Evolutionary conservation across 83 land plant genomes (phyloP).

Genomic region (Thuja plicata): DNA sequence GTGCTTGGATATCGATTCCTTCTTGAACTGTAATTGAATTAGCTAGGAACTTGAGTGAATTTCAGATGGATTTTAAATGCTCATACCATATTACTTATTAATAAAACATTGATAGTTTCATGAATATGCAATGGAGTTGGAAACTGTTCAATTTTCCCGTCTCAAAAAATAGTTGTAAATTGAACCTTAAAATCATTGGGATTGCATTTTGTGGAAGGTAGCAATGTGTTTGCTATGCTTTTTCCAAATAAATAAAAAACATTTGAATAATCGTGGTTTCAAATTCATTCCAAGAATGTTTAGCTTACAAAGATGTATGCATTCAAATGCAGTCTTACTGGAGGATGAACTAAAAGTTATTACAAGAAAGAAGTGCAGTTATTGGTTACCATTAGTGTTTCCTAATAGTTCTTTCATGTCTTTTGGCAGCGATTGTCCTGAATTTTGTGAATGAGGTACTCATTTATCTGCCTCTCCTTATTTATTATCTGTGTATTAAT

Average conservation of each 20-base stretch:
- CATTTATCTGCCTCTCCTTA: background rate
- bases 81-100: background rate
- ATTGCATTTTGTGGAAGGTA: background rate
- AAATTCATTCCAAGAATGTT: background rate
- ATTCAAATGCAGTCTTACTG: background rate
- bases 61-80: background rate
- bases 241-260: background rate
- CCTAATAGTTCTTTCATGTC: background rate
- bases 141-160: background rate
- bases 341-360: background rate
- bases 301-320: background rate
- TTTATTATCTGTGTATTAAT: background rate
- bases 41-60: background rate
- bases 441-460: constrained; percentile 80
- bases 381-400: background rate
- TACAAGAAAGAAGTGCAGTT: background rate
- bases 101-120: background rate
- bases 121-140: background rate
- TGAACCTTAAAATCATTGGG: background rate
- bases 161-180: background rate
- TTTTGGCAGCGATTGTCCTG: constrained; percentile 68
- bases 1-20: background rate
- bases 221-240: background rate
- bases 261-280: background rate
- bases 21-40: background rate